Evolutionary conservation across 352 stramenopile species (phyloP).

Genomic region (Pythium brachiatum): DNA sequence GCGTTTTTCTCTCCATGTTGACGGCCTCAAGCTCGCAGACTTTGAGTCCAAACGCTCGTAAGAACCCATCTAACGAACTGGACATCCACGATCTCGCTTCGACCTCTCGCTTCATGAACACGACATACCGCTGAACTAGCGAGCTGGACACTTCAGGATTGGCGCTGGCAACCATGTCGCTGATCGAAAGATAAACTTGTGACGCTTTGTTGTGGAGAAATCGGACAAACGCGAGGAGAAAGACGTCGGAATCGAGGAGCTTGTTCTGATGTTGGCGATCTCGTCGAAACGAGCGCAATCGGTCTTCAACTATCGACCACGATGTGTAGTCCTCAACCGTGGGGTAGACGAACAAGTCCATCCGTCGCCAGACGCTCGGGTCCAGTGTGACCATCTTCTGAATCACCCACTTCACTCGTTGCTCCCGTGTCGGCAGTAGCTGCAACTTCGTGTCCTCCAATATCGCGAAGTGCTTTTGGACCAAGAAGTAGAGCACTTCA

Average conservation of each 20-base stretch:
- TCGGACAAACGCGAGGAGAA: constrained; percentile 6
- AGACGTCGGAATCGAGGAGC: constrained; percentile 10
- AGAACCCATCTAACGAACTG: background rate
- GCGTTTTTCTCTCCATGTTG: constrained; percentile 1
- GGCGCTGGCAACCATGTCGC: background rate
- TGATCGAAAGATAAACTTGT: constrained; percentile 4
- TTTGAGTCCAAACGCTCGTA: constrained; percentile 9
- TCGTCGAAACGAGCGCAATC: constrained; percentile 5
- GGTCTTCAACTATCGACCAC: constrained; percentile 9
- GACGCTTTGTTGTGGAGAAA: constrained; percentile 8
- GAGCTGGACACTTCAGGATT: background rate
- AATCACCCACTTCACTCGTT: constrained; percentile 15
- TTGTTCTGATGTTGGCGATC: constrained; percentile 3
- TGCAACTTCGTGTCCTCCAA: background rate
- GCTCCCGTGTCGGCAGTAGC: constrained; percentile 7
- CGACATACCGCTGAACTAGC: constrained; percentile 10
- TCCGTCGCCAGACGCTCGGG: constrained; percentile 4
- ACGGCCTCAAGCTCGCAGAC: constrained; percentile 14
- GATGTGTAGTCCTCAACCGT: background rate
- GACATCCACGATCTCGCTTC: background rate
- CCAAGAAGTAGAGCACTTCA: constrained; percentile 15
- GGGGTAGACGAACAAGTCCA: constrained; percentile 1
- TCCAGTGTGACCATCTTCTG: constrained; percentile 16
- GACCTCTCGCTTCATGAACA: constrained; percentile 8
- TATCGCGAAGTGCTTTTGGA: background rate